A percentile compares a stretch with the other conserved stretches of the same genome.
Evolutionary conservation across 345 rosid species (phyloP).

Genomic region (Rubroshorea leprosula): DNA sequence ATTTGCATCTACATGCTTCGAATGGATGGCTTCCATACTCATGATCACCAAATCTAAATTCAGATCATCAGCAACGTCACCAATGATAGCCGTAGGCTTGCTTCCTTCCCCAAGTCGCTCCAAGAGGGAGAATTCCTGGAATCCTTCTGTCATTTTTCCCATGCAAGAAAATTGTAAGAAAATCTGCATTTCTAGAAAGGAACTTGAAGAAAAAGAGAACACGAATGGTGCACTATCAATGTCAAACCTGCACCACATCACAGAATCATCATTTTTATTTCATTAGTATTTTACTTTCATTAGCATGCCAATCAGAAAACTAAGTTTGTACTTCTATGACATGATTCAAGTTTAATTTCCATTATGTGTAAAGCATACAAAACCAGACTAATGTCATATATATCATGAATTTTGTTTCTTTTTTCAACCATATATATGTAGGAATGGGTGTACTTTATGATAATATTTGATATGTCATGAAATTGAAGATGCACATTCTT

Average conservation of each 20-base stretch:
- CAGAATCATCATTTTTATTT: too few species aligned
- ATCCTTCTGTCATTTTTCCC: constrained; percentile 47
- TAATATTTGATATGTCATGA: not conserved
- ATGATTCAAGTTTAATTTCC: too few species aligned
- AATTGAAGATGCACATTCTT: not conserved
- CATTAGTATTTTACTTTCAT: too few species aligned
- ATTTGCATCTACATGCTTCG: constrained; percentile 94
- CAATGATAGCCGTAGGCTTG: constrained; percentile 84
- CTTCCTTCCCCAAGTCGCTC: constrained; percentile 87
- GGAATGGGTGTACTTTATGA: not conserved
- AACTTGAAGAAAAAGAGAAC: not conserved
- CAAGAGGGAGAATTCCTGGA: constrained; percentile 75
- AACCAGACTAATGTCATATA: too few species aligned
- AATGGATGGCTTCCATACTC: constrained; percentile 98
- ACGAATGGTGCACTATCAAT: too few species aligned
- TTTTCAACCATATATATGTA: not conserved
- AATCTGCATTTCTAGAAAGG: not conserved
- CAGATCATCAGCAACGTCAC: constrained; percentile 94
- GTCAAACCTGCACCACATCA: too few species aligned
- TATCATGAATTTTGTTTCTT: too few species aligned
- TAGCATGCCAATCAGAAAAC: too few species aligned
- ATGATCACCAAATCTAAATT: constrained; percentile 77
- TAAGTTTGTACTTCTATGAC: too few species aligned
- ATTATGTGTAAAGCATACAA: too few species aligned
- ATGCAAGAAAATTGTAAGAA: not conserved